Base-by-base conservation (phyloP, 371 early-diverging fungal genomes). In the Mortierella sp. region DNA sequence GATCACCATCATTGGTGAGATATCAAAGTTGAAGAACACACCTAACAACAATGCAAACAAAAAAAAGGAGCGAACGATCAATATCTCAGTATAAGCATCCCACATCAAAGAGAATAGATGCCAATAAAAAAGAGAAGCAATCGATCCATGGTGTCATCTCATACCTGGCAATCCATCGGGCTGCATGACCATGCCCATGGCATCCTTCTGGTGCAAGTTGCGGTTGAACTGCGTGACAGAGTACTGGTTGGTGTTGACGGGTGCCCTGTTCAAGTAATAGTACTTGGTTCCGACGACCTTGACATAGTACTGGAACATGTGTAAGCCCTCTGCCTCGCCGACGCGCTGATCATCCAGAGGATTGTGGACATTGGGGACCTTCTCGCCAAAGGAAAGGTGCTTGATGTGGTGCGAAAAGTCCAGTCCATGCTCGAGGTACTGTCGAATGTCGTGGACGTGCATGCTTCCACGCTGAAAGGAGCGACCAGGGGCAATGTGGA, bases 1-100 rank as follows among this genome's bases (percentile, higher is more conserved):
- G 44, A 92, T 94, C 66, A 99, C 95, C 44, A 94, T 87, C 97
- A 99, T 97, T 0, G 99, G 98, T 16, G 98, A 98, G 66, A 99
- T 99, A 43, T 99, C 98, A 88, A 93, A 95, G 82, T 96, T 93
- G 86, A 99, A 96, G 79, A 97, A 97, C 29, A 98, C 92, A 39
- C 99, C 97, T 88, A 80, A 70, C 19, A 47, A 26, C 11, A 66
- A 31, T 47, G 14, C 22, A 53, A 34, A 10, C 3, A 29, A 64
- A 39, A 39, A 50, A 47, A 7, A 63, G 43, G 50, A 40, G 7
- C n/a, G n/a, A 8, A 29, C 22, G 24, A 52, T 29, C 47, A 22
- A 2, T 29, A 70, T 26, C 14, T 64, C 10, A n/a, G n/a, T n/a
- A n/a, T n/a, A n/a, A n/a, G n/a, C n/a, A n/a, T n/a, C n/a, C n/a